Conservation (phyloP, 768 basidiomycete species). For the Holtermannia corniformis region DNA sequence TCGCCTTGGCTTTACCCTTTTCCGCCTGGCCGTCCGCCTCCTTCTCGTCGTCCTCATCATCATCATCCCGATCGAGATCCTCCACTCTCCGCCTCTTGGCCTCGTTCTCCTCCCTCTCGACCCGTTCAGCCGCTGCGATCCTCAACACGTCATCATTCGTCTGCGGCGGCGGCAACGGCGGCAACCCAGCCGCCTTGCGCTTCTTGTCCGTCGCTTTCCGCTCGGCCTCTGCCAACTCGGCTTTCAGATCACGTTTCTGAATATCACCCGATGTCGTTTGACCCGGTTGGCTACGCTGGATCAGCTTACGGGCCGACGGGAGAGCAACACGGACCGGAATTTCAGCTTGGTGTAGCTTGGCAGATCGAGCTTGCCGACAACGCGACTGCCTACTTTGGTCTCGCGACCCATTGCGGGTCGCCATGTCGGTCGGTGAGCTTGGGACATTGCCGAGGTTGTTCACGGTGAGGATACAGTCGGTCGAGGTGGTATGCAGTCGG, state of each 20-base stretch:
- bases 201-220: conserved; percentile 81
- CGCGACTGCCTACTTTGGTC: conserved; percentile 81
- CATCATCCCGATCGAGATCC: conserved; percentile 75
- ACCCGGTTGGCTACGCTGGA: conserved; percentile 69
- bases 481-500: too few relatives aligned
- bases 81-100: conserved; percentile 82
- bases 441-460: conserved; percentile 28
- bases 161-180: conserved; percentile 34
- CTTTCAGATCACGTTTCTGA: conserved; percentile 64
- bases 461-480: too few relatives aligned
- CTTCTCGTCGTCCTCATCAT: conserved; percentile 69
- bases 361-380: conserved; percentile 88
- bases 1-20: conserved; percentile 30
- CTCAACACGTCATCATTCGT: conserved; percentile 45
- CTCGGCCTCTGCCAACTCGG: conserved; percentile 76
- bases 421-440: conserved; percentile 52
- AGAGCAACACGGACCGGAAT: conserved; percentile 51
- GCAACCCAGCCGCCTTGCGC: conserved; percentile 72
- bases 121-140: conserved; percentile 32
- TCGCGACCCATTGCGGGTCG: conserved; percentile 90
- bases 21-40: conserved; percentile 20
- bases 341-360: conserved; percentile 95
- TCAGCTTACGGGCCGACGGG: not conserved
- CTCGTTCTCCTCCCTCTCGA: conserved; percentile 49
- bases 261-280: conserved; percentile 76